Evolutionary conservation across 495 filamentous ascomycete species (phyloP), one percentile per base, ranked within the genome.

Genomic region (Penicillium malachiteum): DNA sequence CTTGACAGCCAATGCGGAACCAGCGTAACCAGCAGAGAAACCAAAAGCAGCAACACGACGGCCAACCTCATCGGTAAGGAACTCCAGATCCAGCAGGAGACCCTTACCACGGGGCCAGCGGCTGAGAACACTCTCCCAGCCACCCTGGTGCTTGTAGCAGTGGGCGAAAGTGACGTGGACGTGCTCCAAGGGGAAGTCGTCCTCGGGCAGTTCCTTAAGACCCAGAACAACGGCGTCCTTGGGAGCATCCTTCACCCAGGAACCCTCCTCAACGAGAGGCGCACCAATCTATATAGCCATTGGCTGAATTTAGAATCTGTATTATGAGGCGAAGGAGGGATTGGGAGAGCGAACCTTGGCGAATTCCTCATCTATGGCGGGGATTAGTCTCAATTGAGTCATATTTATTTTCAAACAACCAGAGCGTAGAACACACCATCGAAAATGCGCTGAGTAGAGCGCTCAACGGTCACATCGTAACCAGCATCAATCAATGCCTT

Each of bases 181-280:
- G 63, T 97, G 91, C 75, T 87, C 85, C 47, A 97, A 84, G 35
- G 92, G 91, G 66, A 92, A 91, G 33, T 86, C 84, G 62, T 96
- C 88, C 66, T 95, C 91, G 7, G 89, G 90, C 13, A 97, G 80
- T 77, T 97, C 94, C 81, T 98, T 98, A 46, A 98, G 80, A 37
- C 94, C 93, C 56, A 97, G 80, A 62, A 96, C 90, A 64, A 91
- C 90, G 64, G 92, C 84, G 54, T 91, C 84, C 58, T 80, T 76
- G 18, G 94, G 91, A 0, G 86, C 89, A 65, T 80, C 77, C 62
- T 72, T 75, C 39, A 78, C 78, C 93, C 94, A 97, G 44, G 84
- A 90, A 31, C 88, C 86, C 63, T 90, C 87, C 13, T 86, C 84
- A 5, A 96, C 88, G n/a, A 97, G 77, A 4, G 76, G 86, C 26